Evolutionary conservation across 2,329 filamentous ascomycete genomes (phyloP), one percentile per base, ranked within the genome.

Genomic region (Apiospora aurea): DNA sequence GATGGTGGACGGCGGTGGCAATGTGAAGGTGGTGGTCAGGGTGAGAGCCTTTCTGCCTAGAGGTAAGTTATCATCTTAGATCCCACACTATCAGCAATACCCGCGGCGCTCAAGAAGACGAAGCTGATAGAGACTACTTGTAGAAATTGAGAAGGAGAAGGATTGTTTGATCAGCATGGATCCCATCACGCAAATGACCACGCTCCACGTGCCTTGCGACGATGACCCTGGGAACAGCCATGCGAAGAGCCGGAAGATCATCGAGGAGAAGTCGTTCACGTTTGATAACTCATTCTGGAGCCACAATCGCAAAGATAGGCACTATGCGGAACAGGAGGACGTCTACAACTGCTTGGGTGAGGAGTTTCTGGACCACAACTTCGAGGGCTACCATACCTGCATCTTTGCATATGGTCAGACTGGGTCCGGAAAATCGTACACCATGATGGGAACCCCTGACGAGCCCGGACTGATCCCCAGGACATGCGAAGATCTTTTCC

Each of bases 231-330:
- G 84, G 53, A 91, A 89, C 74, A 80, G 85, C 66, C 87, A 88
- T 74, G 85, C 88, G 3, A 92, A 91, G 81, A 89, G 90, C 51
- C 90, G 94, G 74, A 96, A 93, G 81, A 86, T 93, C 10, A 85
- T 93, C 71, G 95, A 98, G 79, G 94, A 97, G 80, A 98, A 97
- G 83, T 89, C 87, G 0, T 99, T 99, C 79, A 95, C 94, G 2
- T 99, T 99, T 81, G 96, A 99, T 85, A 97, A 95, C 80, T 98
- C 95, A 0, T 99, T 98, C 84, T 99, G 96, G 95, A 98, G 96
- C 73, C 95, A 98, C 83, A 86, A 96, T 80, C 88, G 88, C 71
- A 82, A 86, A 38, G 95, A 97, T 79, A 85, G 90, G 44, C 94
- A 98, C 83, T 99, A 98, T 80, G 95, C 96, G 4, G 89, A 92